Base-by-base conservation (phyloP, 1,139 yeast species). In the Yamadazyma pseudoaaseri region DNA sequence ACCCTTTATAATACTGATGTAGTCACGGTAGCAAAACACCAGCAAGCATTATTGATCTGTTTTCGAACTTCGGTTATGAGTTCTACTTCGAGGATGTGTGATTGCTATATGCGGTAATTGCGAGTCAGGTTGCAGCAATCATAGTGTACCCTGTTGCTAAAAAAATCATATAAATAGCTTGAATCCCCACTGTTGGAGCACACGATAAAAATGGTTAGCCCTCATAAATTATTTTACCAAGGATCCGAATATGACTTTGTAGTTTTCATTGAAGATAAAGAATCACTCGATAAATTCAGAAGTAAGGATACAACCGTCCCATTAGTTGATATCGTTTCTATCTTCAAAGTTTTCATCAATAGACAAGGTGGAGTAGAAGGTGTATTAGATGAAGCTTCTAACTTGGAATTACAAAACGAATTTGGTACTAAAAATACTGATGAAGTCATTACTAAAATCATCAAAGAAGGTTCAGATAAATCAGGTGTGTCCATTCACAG, bases 351-450 rank as follows among this genome's bases (percentile, higher is more conserved):
- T 11, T 86, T 72, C 54, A 67, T 74, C 20, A 72, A 76, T 39
- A 72, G 74, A 44, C 68, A 67, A 30, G 84, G 85, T 31, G 95
- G 95, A 21, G 63, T 76, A 3, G 86, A 79, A 48, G 95, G 95
- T 36, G 70, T 73, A 6, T 58, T 83, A 22, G 87, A 81, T 39
- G 81, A 77, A 50, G 95, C 94, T 2, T 80, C 90, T n/a, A 72
- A 76, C 38, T 60, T 65, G 14, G 82, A 80, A 43, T 59, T 86
- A 39, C 73, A 68, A 34, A 74, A 72, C 43, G 90, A 85, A 48
- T 86, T 86, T 47, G 89, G 87, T 26, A 65, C 72, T 10, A 52
- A 62, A 34, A 60, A 58, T 28, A 49, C 51, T 3, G 82, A 76
- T 43, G 73, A 69, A 29, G 69, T 74, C 18, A 70, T 84, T 38